Percentiles rank a stretch among this genome's conserved stretches.
Conservation (phyloP, 352 stramenopile species). For the Phytopythium ostracodes region DNA sequence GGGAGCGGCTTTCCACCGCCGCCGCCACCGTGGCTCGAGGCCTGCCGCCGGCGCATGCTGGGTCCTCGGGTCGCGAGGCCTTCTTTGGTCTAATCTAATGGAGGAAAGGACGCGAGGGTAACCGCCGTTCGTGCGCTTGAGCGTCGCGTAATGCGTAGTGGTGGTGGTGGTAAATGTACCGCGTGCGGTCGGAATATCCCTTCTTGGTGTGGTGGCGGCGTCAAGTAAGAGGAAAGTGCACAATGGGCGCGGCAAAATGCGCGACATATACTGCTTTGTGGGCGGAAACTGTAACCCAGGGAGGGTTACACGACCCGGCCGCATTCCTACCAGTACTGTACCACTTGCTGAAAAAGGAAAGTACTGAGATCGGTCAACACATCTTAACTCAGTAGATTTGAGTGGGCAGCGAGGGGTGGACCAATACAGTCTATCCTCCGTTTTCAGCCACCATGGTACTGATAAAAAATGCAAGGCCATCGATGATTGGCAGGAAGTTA, state of each 20-base stretch:
- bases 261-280: slow-evolving; percentile 1
- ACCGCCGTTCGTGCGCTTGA: no score
- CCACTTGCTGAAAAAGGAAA: background rate
- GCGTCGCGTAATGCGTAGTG: no score
- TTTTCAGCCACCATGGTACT: no score
- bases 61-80: background rate
- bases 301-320: background rate
- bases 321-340: background rate
- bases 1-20: background rate
- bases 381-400: background rate
- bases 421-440: no score
- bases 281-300: background rate
- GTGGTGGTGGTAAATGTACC: no score
- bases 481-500: no score
- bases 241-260: background rate
- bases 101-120: background rate
- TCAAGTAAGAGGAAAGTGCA: background rate
- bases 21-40: slow-evolving; percentile 1
- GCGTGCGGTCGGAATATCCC: no score
- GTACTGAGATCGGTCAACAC: background rate
- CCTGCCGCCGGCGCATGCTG: slow-evolving; percentile 4
- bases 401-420: background rate
- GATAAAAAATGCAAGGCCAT: no score
- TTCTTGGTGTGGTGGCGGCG: no score
- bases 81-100: background rate